Conservation (phyloP, 495 filamentous ascomycete species). For the Podospora sp. region DNA sequence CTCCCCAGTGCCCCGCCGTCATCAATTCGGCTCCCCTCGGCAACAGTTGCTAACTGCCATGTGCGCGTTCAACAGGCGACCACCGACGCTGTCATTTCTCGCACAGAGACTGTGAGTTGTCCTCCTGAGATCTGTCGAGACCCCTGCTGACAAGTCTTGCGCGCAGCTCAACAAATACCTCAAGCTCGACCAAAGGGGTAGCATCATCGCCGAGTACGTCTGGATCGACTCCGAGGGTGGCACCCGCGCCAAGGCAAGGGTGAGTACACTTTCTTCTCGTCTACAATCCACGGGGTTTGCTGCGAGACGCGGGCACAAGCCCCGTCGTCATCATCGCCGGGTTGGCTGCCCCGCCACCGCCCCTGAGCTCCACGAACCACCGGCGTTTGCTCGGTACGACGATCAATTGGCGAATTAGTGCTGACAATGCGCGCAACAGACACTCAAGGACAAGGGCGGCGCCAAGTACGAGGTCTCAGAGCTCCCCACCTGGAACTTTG, state of each 20-base stretch:
- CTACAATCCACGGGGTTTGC: background rate
- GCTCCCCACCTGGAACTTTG: slow-evolving; percentile 98
- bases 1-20: background rate
- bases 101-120: background rate
- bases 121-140: background rate
- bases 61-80: background rate
- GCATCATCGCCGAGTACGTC: slow-evolving; percentile 83
- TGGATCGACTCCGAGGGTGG: slow-evolving; percentile 87
- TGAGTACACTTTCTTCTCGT: slow-evolving; percentile 50
- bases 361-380: background rate
- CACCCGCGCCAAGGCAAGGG: slow-evolving; percentile 88
- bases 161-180: slow-evolving; percentile 88
- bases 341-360: background rate
- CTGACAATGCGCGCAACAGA: slow-evolving; percentile 56
- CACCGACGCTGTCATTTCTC: background rate
- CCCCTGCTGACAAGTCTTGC: background rate
- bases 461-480: slow-evolving; percentile 54
- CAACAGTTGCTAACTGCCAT: background rate
- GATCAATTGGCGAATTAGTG: background rate
- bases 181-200: slow-evolving; percentile 83
- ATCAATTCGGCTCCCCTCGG: background rate
- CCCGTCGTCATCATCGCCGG: background rate
- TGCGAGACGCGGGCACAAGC: background rate
- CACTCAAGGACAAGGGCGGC: slow-evolving; percentile 64
- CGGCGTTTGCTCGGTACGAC: slow-evolving; percentile 9